Base-by-base conservation (phyloP, 106 monocot species). In the Narthecium ossifragum region DNA sequence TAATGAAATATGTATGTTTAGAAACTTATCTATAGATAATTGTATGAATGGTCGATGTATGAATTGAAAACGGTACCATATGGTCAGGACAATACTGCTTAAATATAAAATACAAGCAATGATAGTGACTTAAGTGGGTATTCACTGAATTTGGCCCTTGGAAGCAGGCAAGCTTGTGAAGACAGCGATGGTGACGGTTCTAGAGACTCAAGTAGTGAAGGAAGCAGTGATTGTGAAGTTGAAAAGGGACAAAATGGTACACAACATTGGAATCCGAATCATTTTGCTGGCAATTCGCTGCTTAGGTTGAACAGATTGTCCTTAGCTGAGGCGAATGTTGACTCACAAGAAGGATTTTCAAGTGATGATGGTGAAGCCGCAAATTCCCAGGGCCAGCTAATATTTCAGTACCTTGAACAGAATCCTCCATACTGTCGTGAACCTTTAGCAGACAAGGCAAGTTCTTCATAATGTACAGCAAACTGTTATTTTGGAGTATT, bases 401-500 rank as follows among this genome's bases (percentile, higher is more conserved):
- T 83, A 12, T 78, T 88, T 72, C 77, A 88, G 53, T 88, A 68
- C 53, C 57, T 84, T 59, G 88, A 88, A 66, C 53, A 58, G 24
- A 76, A 80, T 50, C 72, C 61, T 49, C 88, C 88, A 17, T 80
- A 74, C 60, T 33, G 71, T 55, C 88, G 88, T 48, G 77, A 77
- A 68, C 88, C 88, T 50, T 71, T 88, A 37, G 52, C 77, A 62
- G 80, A 88, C 34, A 88, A 88, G 83, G 88, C 40, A 69, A 75
- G 37, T 52, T 62, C 26, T 34, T 41, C 57, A 28, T 37, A 6
- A 31, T 29, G 33, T 5, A 57, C 8, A 36, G 17, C 20, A 25
- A 0, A 39, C 7, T 65, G 10, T 58, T 64, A 12, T 41, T 34
- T 21, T 27, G 55, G 43, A 11, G 5, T 37, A 37, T 11, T 43